These are phyloP conservation scores for Calonectria leucothoes DNA, from an alignment of 2,329 filamentous ascomycete genomes.

Conservation along the genomic window DNA sequence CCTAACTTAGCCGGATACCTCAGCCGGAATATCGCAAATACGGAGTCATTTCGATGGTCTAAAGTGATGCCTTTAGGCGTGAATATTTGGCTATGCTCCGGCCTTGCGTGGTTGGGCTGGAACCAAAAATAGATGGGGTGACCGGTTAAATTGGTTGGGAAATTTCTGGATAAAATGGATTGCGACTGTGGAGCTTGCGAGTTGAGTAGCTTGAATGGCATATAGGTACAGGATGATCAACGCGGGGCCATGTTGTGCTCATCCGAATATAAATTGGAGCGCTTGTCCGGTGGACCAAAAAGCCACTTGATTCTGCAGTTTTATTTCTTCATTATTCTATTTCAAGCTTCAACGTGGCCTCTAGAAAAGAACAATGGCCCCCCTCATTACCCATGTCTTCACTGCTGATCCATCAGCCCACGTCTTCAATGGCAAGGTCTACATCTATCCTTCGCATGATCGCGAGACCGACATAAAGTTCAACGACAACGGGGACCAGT, in stretches of 20 bases:
- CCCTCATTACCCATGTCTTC: conserved; percentile 80
- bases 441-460: conserved; percentile 86
- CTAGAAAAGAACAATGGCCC: conserved; percentile 52
- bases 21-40: conserved; percentile 27
- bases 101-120: neutral
- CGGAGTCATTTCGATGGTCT: conserved; percentile 21
- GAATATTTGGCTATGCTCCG: neutral
- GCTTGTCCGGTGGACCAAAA: neutral
- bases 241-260: conserved; percentile 28
- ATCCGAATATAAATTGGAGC: conserved; percentile 17
- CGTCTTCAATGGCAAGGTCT: conserved; percentile 80
- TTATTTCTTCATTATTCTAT: neutral
- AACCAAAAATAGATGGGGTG: conserved; percentile 14
- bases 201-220: conserved; percentile 7
- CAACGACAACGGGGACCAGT: conserved; percentile 89
- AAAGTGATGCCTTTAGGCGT: neutral
- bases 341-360: neutral
- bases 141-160: conserved; percentile 37
- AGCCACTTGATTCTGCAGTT: neutral
- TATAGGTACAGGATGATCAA: conserved; percentile 18
- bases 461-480: conserved; percentile 78
- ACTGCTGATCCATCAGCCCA: conserved; percentile 85
- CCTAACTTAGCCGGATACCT: conserved; percentile 23
- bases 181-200: conserved; percentile 5
- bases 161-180: conserved; percentile 37